phyloP scores from a whole-genome alignment of 176 grass and related monocot species.

The Pontederia crassipes region DNA sequence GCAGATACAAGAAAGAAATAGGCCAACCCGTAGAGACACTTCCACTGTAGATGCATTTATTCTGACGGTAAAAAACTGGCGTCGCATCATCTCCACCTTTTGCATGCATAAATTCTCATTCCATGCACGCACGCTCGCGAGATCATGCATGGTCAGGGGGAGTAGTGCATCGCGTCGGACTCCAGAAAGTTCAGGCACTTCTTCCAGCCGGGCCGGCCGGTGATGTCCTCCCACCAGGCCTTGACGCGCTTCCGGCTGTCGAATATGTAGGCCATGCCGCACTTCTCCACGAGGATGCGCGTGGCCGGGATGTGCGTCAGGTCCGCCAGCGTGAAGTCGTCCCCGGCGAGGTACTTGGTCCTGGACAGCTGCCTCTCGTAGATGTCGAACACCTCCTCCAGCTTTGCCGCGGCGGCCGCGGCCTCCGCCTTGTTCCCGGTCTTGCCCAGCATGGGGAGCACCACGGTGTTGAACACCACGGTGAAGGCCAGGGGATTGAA shows the following conservation, averaged over 20 bases:
- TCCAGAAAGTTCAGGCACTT: conserved; percentile 11
- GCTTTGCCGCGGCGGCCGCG: neutral
- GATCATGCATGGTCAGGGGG: neutral
- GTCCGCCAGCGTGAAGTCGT: conserved; percentile 21
- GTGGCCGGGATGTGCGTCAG: conserved; percentile 19
- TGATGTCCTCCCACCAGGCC: conserved; percentile 27
- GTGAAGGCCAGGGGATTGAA: conserved; percentile 12
- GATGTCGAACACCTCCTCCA: conserved; percentile 4
- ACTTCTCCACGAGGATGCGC: conserved; percentile 4
- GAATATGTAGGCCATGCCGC: neutral
- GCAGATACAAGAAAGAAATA: too few species aligned
- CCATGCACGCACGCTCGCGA: too few species aligned
- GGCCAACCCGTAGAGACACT: too few species aligned
- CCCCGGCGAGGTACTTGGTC: conserved; percentile 17
- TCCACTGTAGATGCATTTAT: too few species aligned
- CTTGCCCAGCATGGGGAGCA: neutral
- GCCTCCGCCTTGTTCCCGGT: conserved; percentile 6
- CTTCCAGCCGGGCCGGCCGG: conserved; percentile 12
- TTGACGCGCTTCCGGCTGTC: conserved; percentile 7
- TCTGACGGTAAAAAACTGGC: too few species aligned
- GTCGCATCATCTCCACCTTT: too few species aligned
- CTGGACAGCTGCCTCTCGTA: conserved; percentile 19
- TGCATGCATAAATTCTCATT: too few species aligned
- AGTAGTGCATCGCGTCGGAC: neutral
- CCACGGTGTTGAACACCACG: conserved; percentile 9